Conservation (phyloP, 2,329 filamentous ascomycete species). For the Mycosphaerelloides madeirae region DNA sequence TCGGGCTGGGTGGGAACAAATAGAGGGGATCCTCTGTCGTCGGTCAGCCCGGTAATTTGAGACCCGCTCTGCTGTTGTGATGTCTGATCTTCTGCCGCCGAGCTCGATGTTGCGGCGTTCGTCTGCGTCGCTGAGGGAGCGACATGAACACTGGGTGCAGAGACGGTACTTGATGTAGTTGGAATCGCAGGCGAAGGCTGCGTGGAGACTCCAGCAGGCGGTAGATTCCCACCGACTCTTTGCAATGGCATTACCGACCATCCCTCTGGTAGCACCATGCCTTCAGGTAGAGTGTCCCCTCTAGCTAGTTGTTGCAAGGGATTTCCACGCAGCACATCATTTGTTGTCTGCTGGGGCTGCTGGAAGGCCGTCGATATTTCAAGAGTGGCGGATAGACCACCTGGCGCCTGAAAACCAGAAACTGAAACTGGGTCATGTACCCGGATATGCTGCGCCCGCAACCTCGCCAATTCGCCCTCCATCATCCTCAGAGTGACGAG, state of each 20-base stretch:
- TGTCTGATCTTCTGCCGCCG: neutral
- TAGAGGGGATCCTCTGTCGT: conserved; percentile 27
- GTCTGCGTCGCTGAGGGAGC: neutral
- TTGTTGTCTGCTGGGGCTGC: no score
- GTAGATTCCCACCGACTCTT: conserved; percentile 13
- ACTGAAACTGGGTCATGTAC: conserved; percentile 18
- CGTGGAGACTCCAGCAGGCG: no score
- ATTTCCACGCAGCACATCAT: conserved; percentile 22
- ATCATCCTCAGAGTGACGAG: conserved; percentile 63
- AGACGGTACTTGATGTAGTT: neutral
- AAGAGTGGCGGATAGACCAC: no score
- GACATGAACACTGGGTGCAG: no score
- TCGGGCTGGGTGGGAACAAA: conserved; percentile 21
- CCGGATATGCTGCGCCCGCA: conserved; percentile 46
- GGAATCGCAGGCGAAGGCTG: no score
- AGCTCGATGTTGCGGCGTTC: neutral
- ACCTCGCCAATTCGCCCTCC: conserved; percentile 61
- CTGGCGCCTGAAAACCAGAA: no score
- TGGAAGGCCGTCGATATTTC: no score
- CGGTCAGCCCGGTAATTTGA: conserved; percentile 19
- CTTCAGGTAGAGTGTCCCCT: conserved; percentile 48
- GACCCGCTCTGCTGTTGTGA: neutral
- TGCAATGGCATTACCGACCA: conserved; percentile 48
- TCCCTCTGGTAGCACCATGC: conserved; percentile 49
- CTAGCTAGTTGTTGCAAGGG: conserved; percentile 32